Percentiles rank a stretch among this genome's conserved stretches.
Conservation (phyloP, 2,329 filamentous ascomycete species). For the Phaeomoniella chlamydospora region DNA sequence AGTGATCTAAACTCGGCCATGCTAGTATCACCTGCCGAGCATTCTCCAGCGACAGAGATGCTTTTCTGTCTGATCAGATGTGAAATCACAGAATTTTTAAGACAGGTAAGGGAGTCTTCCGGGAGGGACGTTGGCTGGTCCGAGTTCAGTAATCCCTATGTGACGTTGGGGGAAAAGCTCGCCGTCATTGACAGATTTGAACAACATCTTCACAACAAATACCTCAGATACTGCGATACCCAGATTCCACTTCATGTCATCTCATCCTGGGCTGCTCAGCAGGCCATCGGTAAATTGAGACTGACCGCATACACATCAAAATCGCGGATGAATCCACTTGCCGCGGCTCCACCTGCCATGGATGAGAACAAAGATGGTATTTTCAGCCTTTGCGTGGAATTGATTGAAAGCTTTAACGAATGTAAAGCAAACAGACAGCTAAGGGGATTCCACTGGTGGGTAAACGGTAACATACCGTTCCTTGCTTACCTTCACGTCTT, state of each 20-base stretch:
- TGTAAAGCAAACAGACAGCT: conserved; percentile 22
- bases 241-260: conserved; percentile 30
- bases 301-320: conserved; percentile 30
- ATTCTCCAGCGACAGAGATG: conserved; percentile 14
- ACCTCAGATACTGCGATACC: conserved; percentile 20
- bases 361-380: conserved; percentile 21
- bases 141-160: background rate
- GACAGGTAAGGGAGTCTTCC: background rate
- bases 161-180: background rate
- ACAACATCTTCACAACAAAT: conserved; percentile 18
- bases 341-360: conserved; percentile 9
- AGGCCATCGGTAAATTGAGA: conserved; percentile 27
- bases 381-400: conserved; percentile 23
- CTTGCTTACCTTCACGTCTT: conserved; percentile 36
- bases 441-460: conserved; percentile 30
- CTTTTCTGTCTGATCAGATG: conserved; percentile 5
- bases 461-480: conserved; percentile 34
- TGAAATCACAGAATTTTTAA: background rate
- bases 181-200: conserved; percentile 19
- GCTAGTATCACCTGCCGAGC: conserved; percentile 7
- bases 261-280: conserved; percentile 26
- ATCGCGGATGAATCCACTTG: conserved; percentile 16
- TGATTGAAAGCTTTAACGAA: conserved; percentile 23
- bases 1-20: conserved; percentile 9
- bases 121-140: background rate